Conservation (phyloP, 176 grass and related monocot species). For the Otatea glauca region DNA sequence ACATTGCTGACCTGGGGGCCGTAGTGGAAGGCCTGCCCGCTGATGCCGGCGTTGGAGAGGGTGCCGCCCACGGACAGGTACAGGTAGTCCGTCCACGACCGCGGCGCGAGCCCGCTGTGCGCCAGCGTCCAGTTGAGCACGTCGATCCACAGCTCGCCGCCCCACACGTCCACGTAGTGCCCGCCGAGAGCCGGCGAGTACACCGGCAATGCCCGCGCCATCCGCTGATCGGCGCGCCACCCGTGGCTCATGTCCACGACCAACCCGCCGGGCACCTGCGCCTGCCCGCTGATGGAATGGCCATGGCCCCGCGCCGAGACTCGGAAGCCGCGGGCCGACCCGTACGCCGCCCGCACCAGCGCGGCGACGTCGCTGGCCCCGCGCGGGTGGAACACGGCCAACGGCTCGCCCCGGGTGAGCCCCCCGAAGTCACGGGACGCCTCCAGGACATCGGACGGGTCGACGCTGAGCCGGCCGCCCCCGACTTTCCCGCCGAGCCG, state of each 20-base stretch:
- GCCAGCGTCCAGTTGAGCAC: constrained; percentile 87
- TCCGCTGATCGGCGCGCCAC: neutral
- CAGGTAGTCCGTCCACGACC: constrained; percentile 94
- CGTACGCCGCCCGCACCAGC: constrained; percentile 57
- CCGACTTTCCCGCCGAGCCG: constrained; percentile 35
- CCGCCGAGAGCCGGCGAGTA: constrained; percentile 58
- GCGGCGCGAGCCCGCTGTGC: constrained; percentile 75
- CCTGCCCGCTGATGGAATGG: constrained; percentile 91
- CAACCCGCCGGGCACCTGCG: constrained; percentile 66
- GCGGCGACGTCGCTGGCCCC: constrained; percentile 57
- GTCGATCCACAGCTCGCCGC: constrained; percentile 82
- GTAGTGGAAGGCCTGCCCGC: constrained; percentile 88
- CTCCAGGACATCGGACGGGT: constrained; percentile 55
- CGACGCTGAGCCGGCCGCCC: constrained; percentile 52
- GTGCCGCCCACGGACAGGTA: constrained; percentile 94
- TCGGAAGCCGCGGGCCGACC: constrained; percentile 50
- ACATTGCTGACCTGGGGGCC: constrained; percentile 87
- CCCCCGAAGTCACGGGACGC: constrained; percentile 70
- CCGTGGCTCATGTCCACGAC: constrained; percentile 80
- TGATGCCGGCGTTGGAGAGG: constrained; percentile 91
- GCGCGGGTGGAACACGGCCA: constrained; percentile 69
- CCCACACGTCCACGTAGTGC: constrained; percentile 90
- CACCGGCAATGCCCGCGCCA: constrained; percentile 51
- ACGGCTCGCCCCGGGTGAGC: constrained; percentile 41
- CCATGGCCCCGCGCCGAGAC: constrained; percentile 79